These are phyloP conservation scores for Solanum gandarillasii DNA, from an alignment of 257 asterid species.

Conservation along the genomic window DNA sequence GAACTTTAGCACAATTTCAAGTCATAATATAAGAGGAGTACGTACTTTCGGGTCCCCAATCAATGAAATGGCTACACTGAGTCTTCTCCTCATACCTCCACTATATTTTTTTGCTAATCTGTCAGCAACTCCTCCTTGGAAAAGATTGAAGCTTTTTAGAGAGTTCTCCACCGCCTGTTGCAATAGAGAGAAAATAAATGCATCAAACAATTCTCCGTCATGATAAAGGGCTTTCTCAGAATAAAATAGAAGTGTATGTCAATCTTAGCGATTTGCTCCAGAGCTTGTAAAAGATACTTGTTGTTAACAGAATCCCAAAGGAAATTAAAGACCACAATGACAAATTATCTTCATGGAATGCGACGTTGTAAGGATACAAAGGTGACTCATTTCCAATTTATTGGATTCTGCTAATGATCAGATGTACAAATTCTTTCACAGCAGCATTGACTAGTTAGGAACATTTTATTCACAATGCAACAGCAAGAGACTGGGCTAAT, in stretches of 20 bases:
- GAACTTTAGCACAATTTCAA: neutral
- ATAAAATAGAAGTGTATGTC: neutral
- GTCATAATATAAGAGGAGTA: neutral
- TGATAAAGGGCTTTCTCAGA: neutral
- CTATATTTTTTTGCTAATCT: conserved; percentile 62
- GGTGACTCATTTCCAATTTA: neutral
- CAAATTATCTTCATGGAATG: neutral
- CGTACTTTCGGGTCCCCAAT: conserved; percentile 31
- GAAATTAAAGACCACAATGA: neutral
- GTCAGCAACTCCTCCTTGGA: conserved; percentile 86
- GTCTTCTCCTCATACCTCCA: conserved; percentile 35
- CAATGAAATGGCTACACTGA: conserved; percentile 32
- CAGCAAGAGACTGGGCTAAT: neutral
- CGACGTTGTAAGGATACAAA: neutral
- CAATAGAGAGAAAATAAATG: conserved; percentile 1
- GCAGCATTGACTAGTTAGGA: neutral
- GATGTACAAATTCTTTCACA: neutral
- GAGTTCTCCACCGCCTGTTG: conserved; percentile 89
- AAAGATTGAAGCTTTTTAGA: conserved; percentile 77
- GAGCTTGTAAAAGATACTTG: neutral
- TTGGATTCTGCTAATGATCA: neutral
- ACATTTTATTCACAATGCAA: neutral
- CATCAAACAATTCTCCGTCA: neutral
- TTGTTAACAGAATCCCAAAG: neutral
- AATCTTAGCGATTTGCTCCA: neutral